Evolutionary conservation across 176 grass and related monocot species (phyloP), one percentile per base, ranked within the genome.

Genomic region (Raddia guianensis): DNA sequence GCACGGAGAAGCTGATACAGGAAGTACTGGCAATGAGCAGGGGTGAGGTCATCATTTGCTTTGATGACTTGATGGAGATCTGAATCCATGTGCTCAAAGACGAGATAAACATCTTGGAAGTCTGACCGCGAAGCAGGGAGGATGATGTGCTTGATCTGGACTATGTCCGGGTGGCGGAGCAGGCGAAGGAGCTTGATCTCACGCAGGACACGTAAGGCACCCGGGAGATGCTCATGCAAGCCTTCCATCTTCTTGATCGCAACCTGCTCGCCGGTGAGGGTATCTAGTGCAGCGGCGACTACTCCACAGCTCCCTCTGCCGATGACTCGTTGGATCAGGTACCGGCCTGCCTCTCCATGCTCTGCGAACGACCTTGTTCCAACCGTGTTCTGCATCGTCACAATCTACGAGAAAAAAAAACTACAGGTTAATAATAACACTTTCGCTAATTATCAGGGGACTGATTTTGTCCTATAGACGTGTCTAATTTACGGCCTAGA

Each of bases 161-260:
- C 91, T 66, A 97, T 91, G 75, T 97, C 80, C 56, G 89, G 86
- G 70, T 97, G 94, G 53, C 61, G 86, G 44, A 97, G 85, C 47
- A 93, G 70, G 18, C 89, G 78, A 78, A 97, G 89, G 57, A 97
- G 82, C 70, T 93, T 97, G 86, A 93, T 97, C 82, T 97, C 94
- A 46, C 91, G 82, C 44, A 97, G 80, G 57, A 97, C 91, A 49
- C 87, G 84, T 15, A 78, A 83, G 19, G 91, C 89, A 87, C 91
- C 84, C 14, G 94, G 88, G 71, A 90, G 86, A 86, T 93, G 82
- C 54, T 88, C 94, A 56, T 93, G 93, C 9, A 88, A 85, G 35
- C 90, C 62, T 73, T 90, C 91, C 18, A 97, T 97, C 84, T 97
- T 93, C 81, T 97, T 97, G 55, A 97, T 93, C 0, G 94, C 94